phyloP scores from a whole-genome alignment of 805 yeast genomes.

The Saccharomycopsis sp. region DNA sequence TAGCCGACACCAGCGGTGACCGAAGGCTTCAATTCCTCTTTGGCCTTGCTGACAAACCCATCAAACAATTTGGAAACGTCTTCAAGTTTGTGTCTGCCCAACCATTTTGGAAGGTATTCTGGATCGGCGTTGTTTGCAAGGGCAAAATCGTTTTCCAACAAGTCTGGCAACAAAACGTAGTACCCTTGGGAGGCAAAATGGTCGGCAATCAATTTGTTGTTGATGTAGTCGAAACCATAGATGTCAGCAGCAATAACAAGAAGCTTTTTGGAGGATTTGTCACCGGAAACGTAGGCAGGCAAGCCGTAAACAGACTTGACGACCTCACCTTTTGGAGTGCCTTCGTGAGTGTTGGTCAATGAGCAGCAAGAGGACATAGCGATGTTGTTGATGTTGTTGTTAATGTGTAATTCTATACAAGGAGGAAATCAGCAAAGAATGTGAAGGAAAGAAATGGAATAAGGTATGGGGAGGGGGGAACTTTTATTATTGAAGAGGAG shows the following conservation, averaged over 20 bases:
- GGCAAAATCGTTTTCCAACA: conserved; percentile 41
- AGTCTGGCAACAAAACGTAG: conserved; percentile 69
- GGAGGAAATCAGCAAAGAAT: too few species aligned
- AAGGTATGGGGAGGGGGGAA: too few species aligned
- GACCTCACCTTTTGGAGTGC: conserved; percentile 10
- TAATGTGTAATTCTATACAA: too few species aligned
- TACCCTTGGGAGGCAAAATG: conserved; percentile 52
- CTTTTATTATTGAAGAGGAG: too few species aligned
- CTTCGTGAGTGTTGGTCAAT: conserved; percentile 10
- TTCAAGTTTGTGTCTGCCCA: conserved; percentile 45
- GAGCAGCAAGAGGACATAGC: conserved; percentile 16
- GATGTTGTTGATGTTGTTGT: too few species aligned
- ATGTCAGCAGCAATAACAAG: conserved; percentile 64
- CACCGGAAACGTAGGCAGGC: conserved; percentile 31
- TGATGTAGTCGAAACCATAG: conserved; percentile 51
- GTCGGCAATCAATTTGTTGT: conserved; percentile 57
- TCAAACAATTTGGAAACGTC: conserved; percentile 40
- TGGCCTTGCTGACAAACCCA: conserved; percentile 37
- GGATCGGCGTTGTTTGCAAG: conserved; percentile 22
- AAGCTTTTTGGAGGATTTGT: conserved; percentile 32
- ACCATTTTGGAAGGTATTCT: too few species aligned
- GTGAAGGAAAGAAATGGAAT: too few species aligned
- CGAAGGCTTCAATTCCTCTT: conserved; percentile 34
- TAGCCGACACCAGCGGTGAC: conserved; percentile 53
- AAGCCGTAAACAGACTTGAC: conserved; percentile 9